Percentiles rank a stretch among this genome's conserved stretches.
Evolutionary conservation across 441 rosid species (phyloP).

Genomic region (Erodium chrysanthum): DNA sequence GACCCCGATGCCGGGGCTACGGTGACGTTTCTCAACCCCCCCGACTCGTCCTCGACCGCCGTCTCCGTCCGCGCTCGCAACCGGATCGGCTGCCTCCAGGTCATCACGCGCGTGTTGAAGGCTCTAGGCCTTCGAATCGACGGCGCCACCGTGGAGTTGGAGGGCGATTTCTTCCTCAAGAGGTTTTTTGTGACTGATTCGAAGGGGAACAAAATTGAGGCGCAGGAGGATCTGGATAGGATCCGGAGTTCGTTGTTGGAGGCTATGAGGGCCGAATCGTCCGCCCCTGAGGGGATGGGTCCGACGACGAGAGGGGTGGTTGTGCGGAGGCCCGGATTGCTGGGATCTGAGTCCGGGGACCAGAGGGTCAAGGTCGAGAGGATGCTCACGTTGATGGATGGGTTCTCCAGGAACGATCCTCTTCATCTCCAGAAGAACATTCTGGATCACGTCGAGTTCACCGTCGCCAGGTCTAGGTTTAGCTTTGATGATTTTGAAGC

Average conservation of each 20-base stretch:
- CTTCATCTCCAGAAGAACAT: constrained; percentile 35
- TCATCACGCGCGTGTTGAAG: constrained; percentile 32
- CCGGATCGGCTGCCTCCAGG: constrained; percentile 39
- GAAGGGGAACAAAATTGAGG: constrained; percentile 28
- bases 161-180: constrained; percentile 24
- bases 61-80: constrained; percentile 33
- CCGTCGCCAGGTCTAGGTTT: constrained; percentile 39
- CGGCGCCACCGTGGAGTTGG: constrained; percentile 27
- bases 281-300: constrained; percentile 10
- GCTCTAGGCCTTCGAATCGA: constrained; percentile 33
- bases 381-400: constrained; percentile 43
- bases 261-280: constrained; percentile 23
- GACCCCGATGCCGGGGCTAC: no score
- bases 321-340: constrained; percentile 22
- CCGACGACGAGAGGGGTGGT: constrained; percentile 23
- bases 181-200: constrained; percentile 34
- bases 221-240: constrained; percentile 27
- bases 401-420: constrained; percentile 37
- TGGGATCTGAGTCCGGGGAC: not conserved
- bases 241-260: constrained; percentile 28
- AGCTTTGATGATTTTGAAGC: constrained; percentile 51
- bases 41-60: constrained; percentile 16
- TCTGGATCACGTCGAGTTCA: constrained; percentile 38
- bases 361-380: constrained; percentile 29
- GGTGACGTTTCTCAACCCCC: constrained; percentile 17